Conservation (phyloP, 306 rosid species). For the Prunus dulcis region DNA sequence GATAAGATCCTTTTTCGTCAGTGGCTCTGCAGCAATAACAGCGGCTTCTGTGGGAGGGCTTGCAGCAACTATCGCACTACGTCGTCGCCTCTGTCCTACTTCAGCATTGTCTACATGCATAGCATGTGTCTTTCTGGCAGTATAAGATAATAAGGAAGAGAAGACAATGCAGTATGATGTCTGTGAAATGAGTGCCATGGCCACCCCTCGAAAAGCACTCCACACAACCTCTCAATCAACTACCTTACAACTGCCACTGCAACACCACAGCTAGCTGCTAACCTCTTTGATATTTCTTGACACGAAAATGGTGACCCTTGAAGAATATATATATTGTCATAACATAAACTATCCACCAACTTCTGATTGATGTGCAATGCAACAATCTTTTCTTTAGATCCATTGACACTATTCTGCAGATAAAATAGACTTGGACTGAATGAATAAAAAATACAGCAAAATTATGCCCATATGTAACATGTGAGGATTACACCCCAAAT, state of each 20-base stretch:
- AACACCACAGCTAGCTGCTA: too few relatives aligned
- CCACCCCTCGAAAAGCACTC: slow-evolving; percentile 11
- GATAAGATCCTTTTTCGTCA: slow-evolving; percentile 77
- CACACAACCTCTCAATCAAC: slow-evolving; percentile 4
- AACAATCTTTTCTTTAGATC: too few relatives aligned
- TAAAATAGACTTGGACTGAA: too few relatives aligned
- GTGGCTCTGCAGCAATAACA: slow-evolving; percentile 63
- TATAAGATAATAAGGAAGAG: slow-evolving; percentile 31
- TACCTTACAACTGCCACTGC: background rate
- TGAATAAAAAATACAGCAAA: too few relatives aligned
- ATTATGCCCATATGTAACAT: too few relatives aligned
- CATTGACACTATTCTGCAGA: too few relatives aligned
- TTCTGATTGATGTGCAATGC: too few relatives aligned
- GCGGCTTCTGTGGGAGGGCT: slow-evolving; percentile 95
- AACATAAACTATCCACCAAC: too few relatives aligned
- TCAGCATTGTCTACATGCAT: slow-evolving; percentile 26
- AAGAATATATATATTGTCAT: too few relatives aligned
- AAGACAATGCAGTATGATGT: slow-evolving; percentile 30
- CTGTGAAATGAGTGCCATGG: slow-evolving; percentile 58
- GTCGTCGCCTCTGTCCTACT: slow-evolving; percentile 28
- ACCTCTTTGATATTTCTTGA: too few relatives aligned
- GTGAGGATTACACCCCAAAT: too few relatives aligned
- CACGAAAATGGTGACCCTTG: too few relatives aligned
- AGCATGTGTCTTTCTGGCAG: slow-evolving; percentile 33
- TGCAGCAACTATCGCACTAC: slow-evolving; percentile 60